These are phyloP conservation scores for Termitomyces sp. DNA, from an alignment of 768 basidiomycete genomes.

Conservation along the genomic window DNA sequence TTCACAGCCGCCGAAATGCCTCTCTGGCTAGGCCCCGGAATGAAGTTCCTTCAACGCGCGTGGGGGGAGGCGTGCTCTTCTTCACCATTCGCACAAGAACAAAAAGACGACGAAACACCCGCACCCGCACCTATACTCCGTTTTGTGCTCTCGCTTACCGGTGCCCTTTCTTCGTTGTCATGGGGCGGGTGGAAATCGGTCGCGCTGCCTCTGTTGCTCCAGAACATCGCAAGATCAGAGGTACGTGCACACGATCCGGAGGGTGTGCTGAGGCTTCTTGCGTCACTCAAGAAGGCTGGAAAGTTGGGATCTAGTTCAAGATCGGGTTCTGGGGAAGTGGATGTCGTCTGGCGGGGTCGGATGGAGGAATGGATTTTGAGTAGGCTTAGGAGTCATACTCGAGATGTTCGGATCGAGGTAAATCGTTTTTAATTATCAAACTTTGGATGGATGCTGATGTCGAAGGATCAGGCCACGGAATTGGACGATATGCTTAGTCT, in stretches of 20 bases:
- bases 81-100: neutral
- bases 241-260: conserved; percentile 45
- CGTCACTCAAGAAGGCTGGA: conserved; percentile 43
- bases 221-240: conserved; percentile 39
- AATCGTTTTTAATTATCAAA: conserved; percentile 6
- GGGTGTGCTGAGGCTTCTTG: conserved; percentile 47
- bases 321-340: conserved; percentile 50
- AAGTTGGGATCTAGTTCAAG: conserved; percentile 51
- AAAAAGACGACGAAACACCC: conserved; percentile 4
- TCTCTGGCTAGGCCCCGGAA: conserved; percentile 52
- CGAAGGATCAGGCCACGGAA: conserved; percentile 32
- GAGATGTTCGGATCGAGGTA: conserved; percentile 40
- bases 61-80: conserved; percentile 35
- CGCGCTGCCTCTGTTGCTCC: conserved; percentile 58
- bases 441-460: neutral
- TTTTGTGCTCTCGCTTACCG: conserved; percentile 57
- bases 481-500: conserved; percentile 56
- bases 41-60: conserved; percentile 52
- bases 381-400: conserved; percentile 36
- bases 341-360: conserved; percentile 42
- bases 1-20: conserved; percentile 44
- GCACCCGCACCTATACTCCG: neutral
- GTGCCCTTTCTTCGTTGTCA: conserved; percentile 57
- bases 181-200: conserved; percentile 82
- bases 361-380: conserved; percentile 50